Conservation (phyloP, 306 rosid genomes). For the Purshia tridentata region DNA sequence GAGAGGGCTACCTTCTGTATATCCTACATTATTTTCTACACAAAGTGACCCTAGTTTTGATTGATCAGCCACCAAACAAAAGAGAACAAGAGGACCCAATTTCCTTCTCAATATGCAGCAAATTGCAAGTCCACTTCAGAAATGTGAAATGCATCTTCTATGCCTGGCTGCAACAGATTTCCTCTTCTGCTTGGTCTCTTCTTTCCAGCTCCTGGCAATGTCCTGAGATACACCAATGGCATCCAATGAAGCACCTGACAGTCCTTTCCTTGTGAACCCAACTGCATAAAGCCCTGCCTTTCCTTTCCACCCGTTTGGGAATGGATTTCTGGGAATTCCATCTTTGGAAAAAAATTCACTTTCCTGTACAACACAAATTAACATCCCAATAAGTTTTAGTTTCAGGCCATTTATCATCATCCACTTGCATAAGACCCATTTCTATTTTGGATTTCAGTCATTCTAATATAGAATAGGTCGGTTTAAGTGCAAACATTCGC, state of each 20-base stretch:
- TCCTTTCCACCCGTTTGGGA: conserved; percentile 95
- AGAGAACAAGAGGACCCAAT: not conserved
- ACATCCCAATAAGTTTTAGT: conserved; percentile 20
- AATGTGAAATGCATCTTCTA: conserved; percentile 85
- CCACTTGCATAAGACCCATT: not conserved
- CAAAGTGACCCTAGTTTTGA: conserved; percentile 24
- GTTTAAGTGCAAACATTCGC: no score
- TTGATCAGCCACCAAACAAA: conserved; percentile 9
- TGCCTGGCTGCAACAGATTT: conserved; percentile 67
- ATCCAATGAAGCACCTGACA: conserved; percentile 85
- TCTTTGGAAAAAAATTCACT: conserved; percentile 73
- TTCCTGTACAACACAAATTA: conserved; percentile 53
- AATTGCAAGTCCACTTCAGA: conserved; percentile 20
- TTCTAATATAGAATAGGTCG: no score
- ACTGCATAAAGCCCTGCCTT: conserved; percentile 84
- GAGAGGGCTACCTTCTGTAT: conserved; percentile 55
- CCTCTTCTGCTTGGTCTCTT: conserved; percentile 67
- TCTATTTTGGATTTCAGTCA: not conserved
- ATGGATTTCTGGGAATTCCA: conserved; percentile 71
- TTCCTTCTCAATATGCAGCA: not conserved
- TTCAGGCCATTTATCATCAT: not conserved
- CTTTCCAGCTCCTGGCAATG: conserved; percentile 84
- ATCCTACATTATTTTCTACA: conserved; percentile 23
- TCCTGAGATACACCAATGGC: conserved; percentile 85
- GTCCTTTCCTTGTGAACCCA: conserved; percentile 88